Base-by-base conservation (phyloP, 306 rosid species). In the Lathyrus sativus region DNA sequence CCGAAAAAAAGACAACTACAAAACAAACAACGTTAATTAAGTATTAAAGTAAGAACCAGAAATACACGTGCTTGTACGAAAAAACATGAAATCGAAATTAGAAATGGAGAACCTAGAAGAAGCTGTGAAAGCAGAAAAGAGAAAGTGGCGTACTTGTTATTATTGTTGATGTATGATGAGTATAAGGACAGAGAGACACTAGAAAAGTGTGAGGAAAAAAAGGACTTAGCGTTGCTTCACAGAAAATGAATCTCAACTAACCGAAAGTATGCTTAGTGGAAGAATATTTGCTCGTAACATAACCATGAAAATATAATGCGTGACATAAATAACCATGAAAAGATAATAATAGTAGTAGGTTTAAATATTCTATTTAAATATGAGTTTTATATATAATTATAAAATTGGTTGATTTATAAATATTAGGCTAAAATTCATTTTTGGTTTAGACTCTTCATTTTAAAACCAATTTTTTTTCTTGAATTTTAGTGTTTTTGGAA, bases 41-140 rank as follows among this genome's bases (percentile, higher is more conserved):
- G 39, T 51, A 39, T 31, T 54, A 45, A 71, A 51, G 9, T 28
- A 14, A 56, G 38, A 66, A 39, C 24, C 54, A 24, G 74, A 73
- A 15, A 45, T 71, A 71, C 31, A 37, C 71, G 61, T 18, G 72
- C 4, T 46, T 11, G 58, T 54, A 43, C 26, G 9, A 74, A 13
- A 13, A 64, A 56, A 31, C 61, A 22, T 64, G 33, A 18, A 83
- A 74, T 41, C 71, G 66, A 66, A 58, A 24, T 53, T 29, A 67
- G 57, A 66, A 62, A 57, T 28, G 46, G 7, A 0, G 29, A 24
- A 57, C 63, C 63, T 57, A 8, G 33, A 14, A 38, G 49, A 61
- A 61, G 31, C 49, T 61, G 14, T 24, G 48, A 60, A 60, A 15
- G 46, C 2, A 4, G 9, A 39, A 10, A n/a, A 45, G 1, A 10